phyloP scores from a whole-genome alignment of 1,139 yeast species.

The Candida sanyaensis region DNA sequence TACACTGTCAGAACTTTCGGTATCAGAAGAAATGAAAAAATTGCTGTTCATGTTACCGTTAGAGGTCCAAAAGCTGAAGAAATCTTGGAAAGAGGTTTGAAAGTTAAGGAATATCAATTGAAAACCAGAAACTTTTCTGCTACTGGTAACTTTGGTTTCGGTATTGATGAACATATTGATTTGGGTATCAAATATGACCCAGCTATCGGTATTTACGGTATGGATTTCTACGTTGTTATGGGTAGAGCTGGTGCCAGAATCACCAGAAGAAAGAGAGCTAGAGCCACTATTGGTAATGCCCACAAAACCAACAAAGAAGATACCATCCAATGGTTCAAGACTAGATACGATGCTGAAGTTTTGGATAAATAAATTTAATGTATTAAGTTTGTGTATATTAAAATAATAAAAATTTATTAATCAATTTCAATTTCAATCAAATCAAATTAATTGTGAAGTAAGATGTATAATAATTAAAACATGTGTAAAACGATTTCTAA shows the following conservation, averaged over 20 bases:
- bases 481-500: no score
- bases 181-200: conserved; percentile 99
- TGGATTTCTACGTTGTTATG: conserved; percentile 99
- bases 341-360: conserved; percentile 99
- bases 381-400: conserved; percentile 6
- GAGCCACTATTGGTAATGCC: conserved; percentile 84
- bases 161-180: conserved; percentile 99
- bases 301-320: conserved; percentile 95
- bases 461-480: no score
- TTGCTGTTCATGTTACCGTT: conserved; percentile 98
- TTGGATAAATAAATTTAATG: conserved; percentile 63
- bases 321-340: conserved; percentile 98
- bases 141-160: conserved; percentile 99
- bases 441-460: no score
- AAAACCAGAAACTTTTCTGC: conserved; percentile 91
- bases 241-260: conserved; percentile 99
- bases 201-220: conserved; percentile 99
- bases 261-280: conserved; percentile 98
- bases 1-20: conserved; percentile 99
- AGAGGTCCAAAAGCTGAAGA: conserved; percentile 99
- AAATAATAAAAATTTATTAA: conserved; percentile 1
- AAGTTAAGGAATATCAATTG: conserved; percentile 99
- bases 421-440: not conserved
- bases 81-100: conserved; percentile 99
- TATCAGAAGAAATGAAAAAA: conserved; percentile 99